Base-by-base conservation (phyloP, 345 rosid species). In the Salix suchowensis region DNA sequence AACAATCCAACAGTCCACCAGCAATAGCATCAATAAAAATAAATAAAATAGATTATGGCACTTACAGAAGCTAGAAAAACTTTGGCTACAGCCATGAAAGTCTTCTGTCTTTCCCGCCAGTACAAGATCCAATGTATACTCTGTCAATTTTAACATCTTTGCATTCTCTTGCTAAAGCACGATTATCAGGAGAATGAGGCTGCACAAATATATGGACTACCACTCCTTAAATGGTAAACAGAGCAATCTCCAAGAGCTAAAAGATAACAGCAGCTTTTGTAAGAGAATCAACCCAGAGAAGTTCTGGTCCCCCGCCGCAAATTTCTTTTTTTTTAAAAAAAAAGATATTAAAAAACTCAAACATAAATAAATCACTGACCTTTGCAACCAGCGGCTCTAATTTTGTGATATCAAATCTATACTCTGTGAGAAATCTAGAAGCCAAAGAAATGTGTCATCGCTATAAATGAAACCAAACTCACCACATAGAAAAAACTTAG, bases 111-210 rank as follows among this genome's bases (percentile, higher is more conserved):
- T 93, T 96, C 30, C 99, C 99, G 71, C 99, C 98, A n/a, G 98
- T 96, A 84, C 99, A 96, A 73, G 98, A 96, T 79, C 99, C 99
- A 24, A 96, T 96, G 77, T 93, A 96, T 65, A 96, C 99, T 81
- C 99, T 86, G 87, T 93, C 99, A 68, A 96, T 91, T 86, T 96
- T 96, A 83, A 96, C 97, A 85, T 96, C 97, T 87, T 93, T 91
- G 89, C 97, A 96, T 86, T 96, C 98, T 85, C 98, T 93, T 79
- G 98, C 99, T 82, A 92, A 83, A 80, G 97, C 97, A 9, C 97
- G 95, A 48, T 91, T 96, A 78, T 96, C 99, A 79, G 99, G 99
- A 74, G 99, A 96, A 87, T 93, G 97, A 79, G 98, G 99, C 99
- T 96, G 89, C 82, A 85, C 64, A 74, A 67, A 23, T 44, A 67